Conservation (phyloP, 495 filamentous ascomycete genomes). For the Hypoxylon fragiforme region DNA sequence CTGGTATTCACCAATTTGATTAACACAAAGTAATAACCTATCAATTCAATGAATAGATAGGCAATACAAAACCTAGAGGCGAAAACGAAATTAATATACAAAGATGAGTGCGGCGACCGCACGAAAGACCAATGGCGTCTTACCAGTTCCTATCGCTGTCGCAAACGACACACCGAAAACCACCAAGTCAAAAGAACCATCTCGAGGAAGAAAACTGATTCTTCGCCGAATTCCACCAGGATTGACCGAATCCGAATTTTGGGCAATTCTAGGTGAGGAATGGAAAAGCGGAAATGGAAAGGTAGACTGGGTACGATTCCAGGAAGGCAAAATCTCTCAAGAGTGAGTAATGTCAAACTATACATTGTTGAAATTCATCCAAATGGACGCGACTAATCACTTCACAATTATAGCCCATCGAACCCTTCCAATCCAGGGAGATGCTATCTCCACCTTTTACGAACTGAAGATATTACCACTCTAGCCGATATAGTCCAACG, state of each 20-base stretch:
- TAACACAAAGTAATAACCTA: too few species aligned
- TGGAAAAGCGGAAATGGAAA: slow-evolving; percentile 80
- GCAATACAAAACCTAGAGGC: too few species aligned
- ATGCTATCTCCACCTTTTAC: slow-evolving; percentile 75
- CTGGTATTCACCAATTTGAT: too few species aligned
- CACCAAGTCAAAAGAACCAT: slow-evolving; percentile 56
- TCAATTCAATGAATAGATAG: too few species aligned
- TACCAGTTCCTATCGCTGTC: slow-evolving; percentile 59
- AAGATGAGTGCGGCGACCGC: slow-evolving; percentile 2
- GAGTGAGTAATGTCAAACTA: slow-evolving; percentile 66
- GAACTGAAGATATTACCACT: slow-evolving; percentile 57
- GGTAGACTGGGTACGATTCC: slow-evolving; percentile 80
- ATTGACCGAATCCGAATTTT: slow-evolving; percentile 79
- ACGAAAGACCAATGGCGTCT: slow-evolving; percentile 45
- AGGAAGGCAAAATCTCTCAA: slow-evolving; percentile 81
- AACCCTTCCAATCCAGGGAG: slow-evolving; percentile 76
- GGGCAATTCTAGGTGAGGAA: slow-evolving; percentile 71
- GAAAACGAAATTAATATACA: background rate
- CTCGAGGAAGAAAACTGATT: slow-evolving; percentile 78
- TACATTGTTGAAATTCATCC: background rate
- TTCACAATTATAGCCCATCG: slow-evolving; percentile 59
- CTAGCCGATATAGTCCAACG: slow-evolving; percentile 69
- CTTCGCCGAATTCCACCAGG: slow-evolving; percentile 84
- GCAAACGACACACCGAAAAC: slow-evolving; percentile 56
- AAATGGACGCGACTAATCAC: slow-evolving; percentile 8